Evolutionary conservation across 73 alveolate genomes (phyloP).

Genomic region (Symbiodinium natans): DNA sequence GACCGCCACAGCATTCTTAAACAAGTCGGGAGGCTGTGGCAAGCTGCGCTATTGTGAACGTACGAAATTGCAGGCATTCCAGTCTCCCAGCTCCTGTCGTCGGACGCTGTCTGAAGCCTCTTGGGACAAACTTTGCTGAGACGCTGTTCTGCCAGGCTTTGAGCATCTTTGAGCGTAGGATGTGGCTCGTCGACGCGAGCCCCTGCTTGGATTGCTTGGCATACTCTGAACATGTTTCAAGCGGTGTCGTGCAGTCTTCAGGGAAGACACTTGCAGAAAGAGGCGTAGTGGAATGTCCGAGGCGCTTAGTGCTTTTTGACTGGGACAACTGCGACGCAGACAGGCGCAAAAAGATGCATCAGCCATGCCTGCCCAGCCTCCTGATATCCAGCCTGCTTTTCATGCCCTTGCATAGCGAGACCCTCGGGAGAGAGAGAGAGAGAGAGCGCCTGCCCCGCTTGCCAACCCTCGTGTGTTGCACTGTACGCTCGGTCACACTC

Average conservation of each 20-base stretch:
- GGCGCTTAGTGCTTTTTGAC: constrained; percentile 18
- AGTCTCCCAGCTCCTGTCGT: constrained; percentile 71
- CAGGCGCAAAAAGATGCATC: not conserved
- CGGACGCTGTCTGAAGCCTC: constrained; percentile 32
- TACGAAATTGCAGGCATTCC: constrained; percentile 52
- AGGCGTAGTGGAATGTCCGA: not conserved
- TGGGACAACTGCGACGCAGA: not conserved
- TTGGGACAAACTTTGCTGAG: not conserved
- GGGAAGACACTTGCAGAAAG: not conserved
- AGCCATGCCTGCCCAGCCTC: no score
- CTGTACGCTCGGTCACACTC: no score
- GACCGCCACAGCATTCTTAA: not conserved
- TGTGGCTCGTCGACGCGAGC: constrained; percentile 5
- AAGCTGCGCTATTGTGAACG: not conserved
- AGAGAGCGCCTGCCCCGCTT: no score
- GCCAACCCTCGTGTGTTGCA: no score
- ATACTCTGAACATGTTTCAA: not conserved
- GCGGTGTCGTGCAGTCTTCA: not conserved
- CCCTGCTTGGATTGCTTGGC: no score
- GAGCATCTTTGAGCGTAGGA: not conserved
- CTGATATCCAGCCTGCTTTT: no score
- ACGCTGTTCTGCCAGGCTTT: not conserved
- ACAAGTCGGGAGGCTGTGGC: not conserved
- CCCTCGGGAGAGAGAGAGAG: no score
- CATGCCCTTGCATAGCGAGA: no score